These are phyloP conservation scores for Aspergillus egyptiacus DNA, from an alignment of 495 filamentous ascomycete species.

Conservation along the genomic window DNA sequence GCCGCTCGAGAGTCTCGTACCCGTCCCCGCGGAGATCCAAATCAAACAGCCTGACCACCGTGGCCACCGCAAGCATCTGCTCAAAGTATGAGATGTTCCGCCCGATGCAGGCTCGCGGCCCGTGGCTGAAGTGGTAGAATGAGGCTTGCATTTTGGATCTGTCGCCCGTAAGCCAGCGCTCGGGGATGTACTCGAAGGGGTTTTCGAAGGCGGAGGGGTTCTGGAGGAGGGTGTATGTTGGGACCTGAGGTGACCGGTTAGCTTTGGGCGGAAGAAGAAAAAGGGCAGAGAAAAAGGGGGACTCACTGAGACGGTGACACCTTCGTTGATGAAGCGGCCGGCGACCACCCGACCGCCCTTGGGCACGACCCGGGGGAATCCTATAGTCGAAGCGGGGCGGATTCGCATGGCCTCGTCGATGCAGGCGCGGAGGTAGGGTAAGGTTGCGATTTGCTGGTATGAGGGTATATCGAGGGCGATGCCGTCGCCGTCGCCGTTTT, in stretches of 20 bases:
- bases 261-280: neutral
- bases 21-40: neutral
- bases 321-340: neutral
- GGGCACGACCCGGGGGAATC: neutral
- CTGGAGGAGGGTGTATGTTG: constrained; percentile 7
- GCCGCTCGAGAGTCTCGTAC: neutral
- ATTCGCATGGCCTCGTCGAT: neutral
- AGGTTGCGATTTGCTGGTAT: neutral
- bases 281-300: neutral
- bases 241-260: neutral
- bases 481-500: neutral
- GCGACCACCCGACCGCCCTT: neutral
- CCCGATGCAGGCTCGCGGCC: neutral
- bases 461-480: constrained; percentile 1
- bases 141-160: neutral
- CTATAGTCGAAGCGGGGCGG: neutral
- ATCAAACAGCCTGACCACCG: neutral
- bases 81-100: neutral
- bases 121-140: neutral
- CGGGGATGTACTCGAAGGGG: neutral
- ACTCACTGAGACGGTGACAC: neutral
- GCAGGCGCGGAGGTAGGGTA: constrained; percentile 3
- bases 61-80: neutral
- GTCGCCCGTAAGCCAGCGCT: neutral
- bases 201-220: neutral